Evolutionary conservation across 2,329 filamentous ascomycete species (phyloP).

Genomic region (Penicillium brasilianum): DNA sequence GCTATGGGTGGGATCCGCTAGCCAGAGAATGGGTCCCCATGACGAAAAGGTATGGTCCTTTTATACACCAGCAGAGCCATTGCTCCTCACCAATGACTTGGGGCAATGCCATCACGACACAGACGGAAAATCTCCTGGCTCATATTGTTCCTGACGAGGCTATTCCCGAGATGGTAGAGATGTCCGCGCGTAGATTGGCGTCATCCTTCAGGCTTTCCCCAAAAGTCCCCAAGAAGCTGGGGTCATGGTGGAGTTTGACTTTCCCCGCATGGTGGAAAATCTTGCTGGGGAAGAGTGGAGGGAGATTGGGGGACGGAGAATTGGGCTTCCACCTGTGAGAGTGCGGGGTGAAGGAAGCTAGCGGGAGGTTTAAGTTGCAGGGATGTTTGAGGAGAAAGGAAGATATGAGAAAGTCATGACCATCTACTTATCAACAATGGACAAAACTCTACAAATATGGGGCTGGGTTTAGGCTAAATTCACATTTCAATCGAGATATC

Average conservation of each 20-base stretch:
- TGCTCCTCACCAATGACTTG: constrained; percentile 3
- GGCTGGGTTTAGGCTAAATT: not conserved
- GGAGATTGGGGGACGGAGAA: constrained; percentile 23
- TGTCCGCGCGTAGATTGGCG: not conserved
- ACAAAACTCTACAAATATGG: not conserved
- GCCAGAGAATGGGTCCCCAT: not conserved
- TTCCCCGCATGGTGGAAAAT: constrained; percentile 23
- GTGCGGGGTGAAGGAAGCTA: not conserved
- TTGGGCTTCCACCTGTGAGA: constrained; percentile 34
- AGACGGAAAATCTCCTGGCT: constrained; percentile 19
- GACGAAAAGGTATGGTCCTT: not conserved
- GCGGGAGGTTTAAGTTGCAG: not conserved
- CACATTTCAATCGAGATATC: not conserved
- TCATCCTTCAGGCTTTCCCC: constrained; percentile 11
- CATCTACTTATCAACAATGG: not conserved
- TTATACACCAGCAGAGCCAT: constrained; percentile 4
- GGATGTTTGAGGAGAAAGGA: not conserved
- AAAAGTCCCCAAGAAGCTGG: constrained; percentile 10
- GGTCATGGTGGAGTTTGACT: constrained; percentile 22
- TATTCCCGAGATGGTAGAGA: constrained; percentile 7
- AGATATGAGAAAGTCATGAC: not conserved
- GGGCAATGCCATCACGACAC: constrained; percentile 8
- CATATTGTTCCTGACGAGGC: constrained; percentile 14
- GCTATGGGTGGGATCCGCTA: not conserved
- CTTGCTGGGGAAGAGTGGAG: constrained; percentile 12